Base-by-base conservation (phyloP, 2,329 filamentous ascomycete species). In the Fusarium pseudoanthophilum region DNA sequence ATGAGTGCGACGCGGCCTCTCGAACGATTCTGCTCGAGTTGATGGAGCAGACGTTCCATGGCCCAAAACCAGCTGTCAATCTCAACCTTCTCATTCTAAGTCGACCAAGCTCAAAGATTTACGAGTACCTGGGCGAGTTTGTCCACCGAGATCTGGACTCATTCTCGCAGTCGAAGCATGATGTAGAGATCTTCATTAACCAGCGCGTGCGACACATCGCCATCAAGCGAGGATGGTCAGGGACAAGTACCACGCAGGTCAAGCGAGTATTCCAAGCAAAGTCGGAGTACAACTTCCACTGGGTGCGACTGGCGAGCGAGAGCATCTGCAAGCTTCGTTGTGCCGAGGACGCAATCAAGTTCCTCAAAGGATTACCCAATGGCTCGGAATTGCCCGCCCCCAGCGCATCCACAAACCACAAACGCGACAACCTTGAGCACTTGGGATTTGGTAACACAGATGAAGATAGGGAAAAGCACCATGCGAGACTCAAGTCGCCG, bases 221-320 rank as follows among this genome's bases (percentile, higher is more conserved):
- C 8, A 63, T 60, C 24, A 72, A 57, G 56, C 76, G 69, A 48
- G 49, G 60, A 10, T 77, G 74, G 48, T 70, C 71, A 34, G 40
- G 55, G 20, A 73, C 67, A 45, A 51, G 68, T n/a, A 66, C 66
- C 32, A 40, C 55, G 2, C 59, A 76, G 37, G 55, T 77, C 18
- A 64, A 51, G 11, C 43, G 69, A 14, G 67, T 73, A 10, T 74
- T 79, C 11, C 51, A 60, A 45, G 51, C 68, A 20, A 79, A 75
- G 43, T 71, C 72, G 10, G 71, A 73, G 51, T 69, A 71, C 14
- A 78, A 65, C 18, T 78, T 78, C 28, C 64, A 78, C 18, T 78
- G 75, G 75, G 60, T 78, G 28, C 73, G 73, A 34, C 69, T 74
- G 30, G 76, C 73, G 18, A 76, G 77, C 34, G 48, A 69, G 48